Evolutionary conservation across 2,329 filamentous ascomycete genomes (phyloP), one percentile per base, ranked within the genome.

Genomic region (Knoxdaviesia proteae): DNA sequence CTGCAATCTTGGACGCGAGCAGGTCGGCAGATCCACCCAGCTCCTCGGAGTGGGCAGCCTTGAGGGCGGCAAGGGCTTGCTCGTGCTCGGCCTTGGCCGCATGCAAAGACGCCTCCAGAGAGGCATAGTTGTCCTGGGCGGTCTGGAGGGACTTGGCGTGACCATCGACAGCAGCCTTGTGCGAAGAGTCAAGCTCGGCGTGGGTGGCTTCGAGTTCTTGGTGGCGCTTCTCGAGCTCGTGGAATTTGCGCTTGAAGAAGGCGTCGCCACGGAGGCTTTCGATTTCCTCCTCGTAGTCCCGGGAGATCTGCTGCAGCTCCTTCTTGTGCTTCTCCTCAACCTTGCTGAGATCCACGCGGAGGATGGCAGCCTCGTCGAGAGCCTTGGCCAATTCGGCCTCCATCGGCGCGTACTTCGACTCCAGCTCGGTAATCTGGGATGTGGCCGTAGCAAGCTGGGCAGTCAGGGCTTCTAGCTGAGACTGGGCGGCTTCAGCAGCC

Each of bases 211-310:
- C 55, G 39, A 70, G 59, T 49, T 72, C 69, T 7, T 61, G 61
- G 54, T 77, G 68, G 54, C 75, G 66, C 5, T 54, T 55, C 52
- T 77, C 71, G 5, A 79, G 63, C 35, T 72, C 69, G 45, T 74
- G 65, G 47, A 71, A 77, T 55, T 76, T 72, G 48, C 69, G 68
- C 59, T 74, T 76, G 57, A 75, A 74, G 53, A 70, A 70, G 9
- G 74, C 72, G 47, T 78, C 72, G 29, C 71, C 73, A 44, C 68
- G 67, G 10, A 77, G 65, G 45, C 68, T 68, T 51, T 77, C 73
- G 43, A 79, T 77, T 54, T 78, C 73, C n/a, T 67, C 63, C 53
- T 77, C 69, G 48, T 75, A 76, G 49, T 77, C 73, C 47, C 69
- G 61, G 1, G 71, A 72, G 43, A 78, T 56, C 46, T 65, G 66